A percentile compares a stretch with the other conserved stretches of the same genome.
Evolutionary conservation across 2,329 filamentous ascomycete genomes (phyloP).

Genomic region (Rhynchosporium graminicola): DNA sequence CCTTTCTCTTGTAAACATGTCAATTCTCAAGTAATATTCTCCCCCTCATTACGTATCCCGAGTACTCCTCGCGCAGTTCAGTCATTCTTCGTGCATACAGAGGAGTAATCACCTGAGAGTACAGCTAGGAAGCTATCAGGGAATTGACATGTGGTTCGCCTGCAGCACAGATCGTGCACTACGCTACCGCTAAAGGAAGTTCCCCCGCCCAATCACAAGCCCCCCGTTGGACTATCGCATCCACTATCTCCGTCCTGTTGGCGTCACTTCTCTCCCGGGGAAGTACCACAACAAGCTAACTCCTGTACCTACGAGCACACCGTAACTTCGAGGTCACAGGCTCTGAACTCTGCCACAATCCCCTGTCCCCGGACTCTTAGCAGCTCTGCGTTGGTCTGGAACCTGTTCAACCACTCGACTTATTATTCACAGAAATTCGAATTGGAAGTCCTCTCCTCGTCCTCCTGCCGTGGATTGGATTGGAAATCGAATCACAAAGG

Average conservation of each 20-base stretch:
- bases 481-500: slow-evolving; percentile 8
- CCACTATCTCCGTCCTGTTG: slow-evolving; percentile 1
- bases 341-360: background rate
- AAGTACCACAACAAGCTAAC: slow-evolving; percentile 1
- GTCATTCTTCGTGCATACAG: too few species aligned
- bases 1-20: slow-evolving; percentile 7
- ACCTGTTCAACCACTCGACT: slow-evolving; percentile 3
- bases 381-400: slow-evolving; percentile 11
- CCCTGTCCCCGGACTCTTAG: background rate
- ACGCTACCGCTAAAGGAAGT: background rate
- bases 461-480: background rate
- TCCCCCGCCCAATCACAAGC: slow-evolving; percentile 3
- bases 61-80: slow-evolving; percentile 4
- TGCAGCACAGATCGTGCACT: slow-evolving; percentile 8
- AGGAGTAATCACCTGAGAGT: background rate
- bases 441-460: slow-evolving; percentile 18
- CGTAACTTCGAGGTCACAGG: slow-evolving; percentile 21
- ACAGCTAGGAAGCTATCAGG: background rate
- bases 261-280: slow-evolving; percentile 7
- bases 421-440: slow-evolving; percentile 15
- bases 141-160: slow-evolving; percentile 12
- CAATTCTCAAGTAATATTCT: slow-evolving; percentile 12
- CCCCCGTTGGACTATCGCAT: slow-evolving; percentile 8
- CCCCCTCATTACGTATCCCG: slow-evolving; percentile 11
- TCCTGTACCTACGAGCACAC: slow-evolving; percentile 14